These are phyloP conservation scores for Vigna mungo DNA, from an alignment of 306 rosid genomes.

Conservation along the genomic window DNA sequence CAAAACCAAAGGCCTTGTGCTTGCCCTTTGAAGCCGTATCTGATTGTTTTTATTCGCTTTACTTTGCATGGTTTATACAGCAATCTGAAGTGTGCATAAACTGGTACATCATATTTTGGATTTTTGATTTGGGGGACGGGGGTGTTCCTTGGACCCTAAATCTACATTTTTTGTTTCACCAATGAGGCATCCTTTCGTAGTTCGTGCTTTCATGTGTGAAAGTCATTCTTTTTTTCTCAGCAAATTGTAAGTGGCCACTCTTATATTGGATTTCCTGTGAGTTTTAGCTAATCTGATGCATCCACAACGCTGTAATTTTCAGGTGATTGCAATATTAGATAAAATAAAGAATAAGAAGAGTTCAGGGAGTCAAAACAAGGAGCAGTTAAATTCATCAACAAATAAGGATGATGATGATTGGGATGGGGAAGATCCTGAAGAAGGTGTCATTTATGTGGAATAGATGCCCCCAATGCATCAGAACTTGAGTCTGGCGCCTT, in stretches of 20 bases:
- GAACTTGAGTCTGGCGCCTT: slow-evolving; percentile 38
- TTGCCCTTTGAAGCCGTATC: too few relatives aligned
- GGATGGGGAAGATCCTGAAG: slow-evolving; percentile 75
- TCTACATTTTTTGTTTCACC: neutral
- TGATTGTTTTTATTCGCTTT: neutral
- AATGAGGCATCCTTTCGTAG: too few relatives aligned
- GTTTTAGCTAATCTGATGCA: slow-evolving; percentile 35
- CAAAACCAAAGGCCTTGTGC: too few relatives aligned
- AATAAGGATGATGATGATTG: slow-evolving; percentile 59
- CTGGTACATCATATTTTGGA: neutral
- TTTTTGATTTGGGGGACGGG: too few relatives aligned
- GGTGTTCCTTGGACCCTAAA: neutral
- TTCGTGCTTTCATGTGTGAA: neutral
- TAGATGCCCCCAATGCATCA: slow-evolving; percentile 51
- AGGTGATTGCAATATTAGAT: slow-evolving; percentile 92
- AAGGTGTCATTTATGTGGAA: slow-evolving; percentile 77
- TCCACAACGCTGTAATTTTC: slow-evolving; percentile 43
- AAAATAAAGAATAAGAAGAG: slow-evolving; percentile 72
- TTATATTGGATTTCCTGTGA: neutral
- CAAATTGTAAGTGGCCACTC: neutral
- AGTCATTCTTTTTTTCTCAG: neutral
- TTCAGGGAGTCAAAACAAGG: slow-evolving; percentile 42
- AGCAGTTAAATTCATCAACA: slow-evolving; percentile 52
- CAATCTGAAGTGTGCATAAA: neutral
- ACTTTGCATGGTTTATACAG: neutral